Evolutionary conservation across 208 protist genomes (phyloP).

Genomic region (Leptomonas pyrrhocoris): DNA sequence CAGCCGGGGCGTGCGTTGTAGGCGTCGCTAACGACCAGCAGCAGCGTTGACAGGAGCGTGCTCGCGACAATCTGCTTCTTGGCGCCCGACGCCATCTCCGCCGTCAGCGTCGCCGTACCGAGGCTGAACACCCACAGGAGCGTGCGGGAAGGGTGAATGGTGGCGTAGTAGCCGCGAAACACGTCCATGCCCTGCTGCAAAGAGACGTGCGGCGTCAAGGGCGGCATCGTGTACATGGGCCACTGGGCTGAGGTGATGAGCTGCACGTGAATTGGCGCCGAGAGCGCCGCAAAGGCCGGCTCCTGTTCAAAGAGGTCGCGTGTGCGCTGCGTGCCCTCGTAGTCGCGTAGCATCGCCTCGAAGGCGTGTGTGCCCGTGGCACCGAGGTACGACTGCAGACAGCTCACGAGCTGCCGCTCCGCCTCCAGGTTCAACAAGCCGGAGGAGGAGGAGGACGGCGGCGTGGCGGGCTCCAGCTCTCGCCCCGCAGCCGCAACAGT

Average conservation of each 20-base stretch:
- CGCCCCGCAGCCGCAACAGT: background rate
- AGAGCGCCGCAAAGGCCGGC: constrained; percentile 19
- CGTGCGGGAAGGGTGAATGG: constrained; percentile 54
- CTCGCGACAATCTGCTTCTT: constrained; percentile 62
- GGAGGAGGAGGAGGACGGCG: background rate
- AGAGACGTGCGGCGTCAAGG: constrained; percentile 44
- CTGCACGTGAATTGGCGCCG: constrained; percentile 38
- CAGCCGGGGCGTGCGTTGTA: constrained; percentile 14
- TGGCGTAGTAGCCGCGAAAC: constrained; percentile 65
- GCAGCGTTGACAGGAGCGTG: constrained; percentile 60
- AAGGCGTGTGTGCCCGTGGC: constrained; percentile 42
- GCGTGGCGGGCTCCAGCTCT: no score
- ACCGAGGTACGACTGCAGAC: constrained; percentile 52
- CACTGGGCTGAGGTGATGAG: constrained; percentile 58
- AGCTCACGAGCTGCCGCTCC: constrained; percentile 55
- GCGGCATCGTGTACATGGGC: constrained; percentile 44
- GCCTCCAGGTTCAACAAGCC: constrained; percentile 40
- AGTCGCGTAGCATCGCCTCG: constrained; percentile 76
- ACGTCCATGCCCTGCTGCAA: constrained; percentile 40
- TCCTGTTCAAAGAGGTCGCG: constrained; percentile 39
- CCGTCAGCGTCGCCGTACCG: constrained; percentile 52
- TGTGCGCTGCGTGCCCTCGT: constrained; percentile 33
- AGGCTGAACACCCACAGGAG: constrained; percentile 73
- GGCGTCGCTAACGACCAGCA: constrained; percentile 65
- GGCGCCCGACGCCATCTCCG: constrained; percentile 48